Evolutionary conservation across 352 stramenopile genomes (phyloP), one percentile per base, ranked within the genome.

Genomic region (Globisporangium solare): DNA sequence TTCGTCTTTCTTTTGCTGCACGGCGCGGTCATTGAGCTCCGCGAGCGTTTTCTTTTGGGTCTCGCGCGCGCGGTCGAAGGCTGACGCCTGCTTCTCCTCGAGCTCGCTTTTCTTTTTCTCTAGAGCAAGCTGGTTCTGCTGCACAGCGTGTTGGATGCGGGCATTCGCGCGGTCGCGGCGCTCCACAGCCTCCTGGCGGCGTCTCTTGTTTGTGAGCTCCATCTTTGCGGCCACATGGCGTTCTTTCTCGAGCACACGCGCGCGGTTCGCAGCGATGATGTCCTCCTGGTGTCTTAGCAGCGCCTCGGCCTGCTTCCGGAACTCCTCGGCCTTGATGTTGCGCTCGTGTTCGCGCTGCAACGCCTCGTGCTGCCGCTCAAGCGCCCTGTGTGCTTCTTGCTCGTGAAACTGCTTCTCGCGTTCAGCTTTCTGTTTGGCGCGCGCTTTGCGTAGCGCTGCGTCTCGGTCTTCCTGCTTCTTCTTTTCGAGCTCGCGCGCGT

Each of bases 231-330:
- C 51, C 20, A 86, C 79, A 22, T 81, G 71, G 15, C 70, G 64
- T 49, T 92, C 83, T 20, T 84, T 88, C 47, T 88, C 78, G 12
- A 88, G 20, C 64, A 90, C 88, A 41, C 67, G 64, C 18, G 73
- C 57, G 4, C 77, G 60, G 51, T 86, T 88, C 24, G 54, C 62
- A 3, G 59, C 62, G 0, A 88, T 66, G 11, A 74, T 49, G 21
- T 83, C 73, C 61, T 90, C 83, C 41, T 92, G 83, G 22, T 88
- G 76, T 24, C 73, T 57, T 11, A 90, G 47, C n/a, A 92, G 45
- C 17, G 67, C 65, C 20, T 88, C 76, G 0, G 83, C 90, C 22
- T 92, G 76, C 27, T 59, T 59, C 21, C 69, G 63, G 61, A 88
- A 89, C 24, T 82, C 76, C n/a, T 92, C 83, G 14, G 83, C 74